These are phyloP conservation scores for Alternaria triticina DNA, from an alignment of 2,329 filamentous ascomycete species.

Conservation along the genomic window DNA sequence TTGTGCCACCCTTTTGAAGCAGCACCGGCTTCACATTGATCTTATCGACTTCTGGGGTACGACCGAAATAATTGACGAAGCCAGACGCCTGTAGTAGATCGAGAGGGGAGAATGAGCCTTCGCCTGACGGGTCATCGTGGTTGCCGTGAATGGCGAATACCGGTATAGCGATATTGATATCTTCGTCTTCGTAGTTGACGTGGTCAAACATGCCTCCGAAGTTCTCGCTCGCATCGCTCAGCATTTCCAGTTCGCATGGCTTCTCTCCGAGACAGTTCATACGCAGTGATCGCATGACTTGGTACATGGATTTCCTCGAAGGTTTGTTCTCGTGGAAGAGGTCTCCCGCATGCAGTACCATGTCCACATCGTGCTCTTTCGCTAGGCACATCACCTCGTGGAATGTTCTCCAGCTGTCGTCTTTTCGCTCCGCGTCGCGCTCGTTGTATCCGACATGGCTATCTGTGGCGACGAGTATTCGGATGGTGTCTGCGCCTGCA, in stretches of 20 bases:
- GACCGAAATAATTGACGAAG: constrained; percentile 93
- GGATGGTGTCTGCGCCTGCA: constrained; percentile 79
- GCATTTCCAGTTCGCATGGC: constrained; percentile 91
- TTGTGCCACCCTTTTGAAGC: constrained; percentile 90
- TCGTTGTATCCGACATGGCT: constrained; percentile 98
- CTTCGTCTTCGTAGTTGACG: constrained; percentile 96
- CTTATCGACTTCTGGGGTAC: constrained; percentile 89
- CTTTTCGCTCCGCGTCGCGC: constrained; percentile 88
- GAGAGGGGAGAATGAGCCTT: constrained; percentile 88
- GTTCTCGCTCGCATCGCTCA: constrained; percentile 90
- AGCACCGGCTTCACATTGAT: constrained; percentile 91
- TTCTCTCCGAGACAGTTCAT: constrained; percentile 95
- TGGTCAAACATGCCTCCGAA: constrained; percentile 88
- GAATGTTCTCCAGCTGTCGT: constrained; percentile 96
- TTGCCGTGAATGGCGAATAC: constrained; percentile 99
- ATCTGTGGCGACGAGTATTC: constrained; percentile 91
- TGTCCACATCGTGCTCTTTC: constrained; percentile 88
- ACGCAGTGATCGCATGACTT: constrained; percentile 93
- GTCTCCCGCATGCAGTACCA: constrained; percentile 94
- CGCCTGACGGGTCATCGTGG: constrained; percentile 96
- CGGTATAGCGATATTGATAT: constrained; percentile 96
- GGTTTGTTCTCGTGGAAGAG: constrained; percentile 99
- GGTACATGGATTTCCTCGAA: constrained; percentile 92
- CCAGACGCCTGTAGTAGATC: constrained; percentile 91
- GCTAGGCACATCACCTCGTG: constrained; percentile 93